Base-by-base conservation (phyloP, 257 asterid genomes). In the Verbascum thapsus region DNA sequence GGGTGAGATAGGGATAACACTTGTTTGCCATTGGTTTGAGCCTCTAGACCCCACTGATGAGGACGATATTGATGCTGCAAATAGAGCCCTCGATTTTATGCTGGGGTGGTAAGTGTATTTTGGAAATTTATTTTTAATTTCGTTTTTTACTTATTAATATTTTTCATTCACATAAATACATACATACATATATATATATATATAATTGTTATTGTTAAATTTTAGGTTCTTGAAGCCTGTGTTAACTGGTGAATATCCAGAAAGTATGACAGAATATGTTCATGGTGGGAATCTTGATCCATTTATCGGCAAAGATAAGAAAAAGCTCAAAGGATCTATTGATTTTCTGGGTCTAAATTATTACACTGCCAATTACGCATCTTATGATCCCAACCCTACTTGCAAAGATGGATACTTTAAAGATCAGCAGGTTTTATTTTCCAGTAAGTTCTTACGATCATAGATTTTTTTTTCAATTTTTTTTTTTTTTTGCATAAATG, bases 1-100 rank as follows among this genome's bases (percentile, higher is more conserved):
- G 12, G 82, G 78, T 2, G 23, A 70, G 59, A 74, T 63, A 7
- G 80, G 83, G 32, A 78, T 78, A 9, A 62, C 80, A 20, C 43
- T 73, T 8, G 61, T 48, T 12, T 20, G 66, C 1, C 58, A 65
- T 3, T 77, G 79, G 82, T 72, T 52, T 61, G 76, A 68, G 66
- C 76, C 79, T 1, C 40, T 45, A 0, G n/a, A n/a, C n/a, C n/a
- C n/a, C n/a, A 8, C 15, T 30, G 16, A n/a, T n/a, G n/a, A 7
- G 1, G 22, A 48, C 6, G 58, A 26, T 5, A 26, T 47, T 12
- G 50, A 35, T 4, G 68, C 59, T 49, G 58, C 68, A 3, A 15
- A 7, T 10, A 37, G 59, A 49, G 68, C 68, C 12, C 23, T 5
- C 19, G 68, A 63, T 50, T 63, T 63, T 23, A 63, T 63, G 68